A percentile compares a stretch with the other conserved stretches of the same genome.
Evolutionary conservation across 1,284 basidiomycete species (phyloP).

Genomic region (Rhodofomes roseus): DNA sequence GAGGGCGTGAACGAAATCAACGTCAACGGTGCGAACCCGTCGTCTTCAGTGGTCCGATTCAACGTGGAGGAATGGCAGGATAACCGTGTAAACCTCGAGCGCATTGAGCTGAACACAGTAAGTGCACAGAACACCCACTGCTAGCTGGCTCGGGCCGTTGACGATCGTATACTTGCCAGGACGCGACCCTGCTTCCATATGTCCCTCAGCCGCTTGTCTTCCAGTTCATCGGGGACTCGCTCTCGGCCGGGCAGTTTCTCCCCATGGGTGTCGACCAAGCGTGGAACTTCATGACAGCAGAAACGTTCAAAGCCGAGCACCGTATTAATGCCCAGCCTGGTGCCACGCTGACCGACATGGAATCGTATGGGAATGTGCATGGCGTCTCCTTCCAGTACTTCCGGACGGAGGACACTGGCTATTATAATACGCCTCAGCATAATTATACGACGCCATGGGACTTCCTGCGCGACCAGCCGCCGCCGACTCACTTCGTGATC

Average conservation of each 20-base stretch:
- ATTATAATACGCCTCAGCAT: constrained; percentile 48
- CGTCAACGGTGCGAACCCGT: background rate
- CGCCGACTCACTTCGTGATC: constrained; percentile 49
- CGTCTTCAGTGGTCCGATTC: constrained; percentile 38
- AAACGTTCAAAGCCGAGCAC: constrained; percentile 51
- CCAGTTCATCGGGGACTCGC: constrained; percentile 57
- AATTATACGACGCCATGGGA: constrained; percentile 60
- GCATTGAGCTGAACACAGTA: constrained; percentile 43
- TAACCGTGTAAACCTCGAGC: constrained; percentile 51
- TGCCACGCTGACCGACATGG: constrained; percentile 47
- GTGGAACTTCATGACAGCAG: constrained; percentile 53
- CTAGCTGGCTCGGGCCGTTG: background rate
- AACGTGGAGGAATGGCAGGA: constrained; percentile 58
- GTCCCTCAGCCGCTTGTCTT: constrained; percentile 43
- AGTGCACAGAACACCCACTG: constrained; percentile 7
- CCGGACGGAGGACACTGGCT: constrained; percentile 57
- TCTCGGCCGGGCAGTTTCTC: constrained; percentile 56
- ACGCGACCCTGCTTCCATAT: constrained; percentile 43
- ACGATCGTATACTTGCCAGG: constrained; percentile 26
- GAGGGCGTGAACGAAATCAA: constrained; percentile 41
- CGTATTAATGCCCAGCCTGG: constrained; percentile 50
- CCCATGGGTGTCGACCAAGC: constrained; percentile 52
- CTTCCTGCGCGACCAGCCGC: constrained; percentile 43
- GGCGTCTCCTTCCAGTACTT: constrained; percentile 53
- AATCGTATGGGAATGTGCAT: constrained; percentile 53